Conservation (phyloP, 2,329 filamentous ascomycete species). For the Mariannaea sp. region DNA sequence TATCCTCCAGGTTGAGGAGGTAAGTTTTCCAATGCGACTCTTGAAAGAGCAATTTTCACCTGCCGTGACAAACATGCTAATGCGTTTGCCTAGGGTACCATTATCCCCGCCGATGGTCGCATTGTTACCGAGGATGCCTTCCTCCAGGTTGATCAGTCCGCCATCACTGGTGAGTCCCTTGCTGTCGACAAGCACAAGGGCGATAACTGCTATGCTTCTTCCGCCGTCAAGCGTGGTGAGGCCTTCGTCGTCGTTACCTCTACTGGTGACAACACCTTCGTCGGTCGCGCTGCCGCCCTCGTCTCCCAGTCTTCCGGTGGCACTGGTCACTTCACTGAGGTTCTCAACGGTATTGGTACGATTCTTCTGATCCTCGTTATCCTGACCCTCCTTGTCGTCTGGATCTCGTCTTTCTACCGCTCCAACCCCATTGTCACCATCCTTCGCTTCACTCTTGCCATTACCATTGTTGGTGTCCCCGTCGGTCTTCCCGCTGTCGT, state of each 20-base stretch:
- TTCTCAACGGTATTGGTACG: slow-evolving; percentile 84
- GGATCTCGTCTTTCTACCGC: slow-evolving; percentile 87
- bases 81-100: slow-evolving; percentile 75
- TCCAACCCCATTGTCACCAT: slow-evolving; percentile 80
- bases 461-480: slow-evolving; percentile 89
- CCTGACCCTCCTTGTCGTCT: slow-evolving; percentile 79
- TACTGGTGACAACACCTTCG: slow-evolving; percentile 88
- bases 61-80: no score
- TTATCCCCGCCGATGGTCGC: slow-evolving; percentile 86
- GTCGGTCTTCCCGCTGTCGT: slow-evolving; percentile 93
- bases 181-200: slow-evolving; percentile 86
- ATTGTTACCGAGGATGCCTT: slow-evolving; percentile 84
- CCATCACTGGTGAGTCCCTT: slow-evolving; percentile 89
- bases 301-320: slow-evolving; percentile 77
- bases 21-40: slow-evolving; percentile 13
- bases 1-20: slow-evolving; percentile 84
- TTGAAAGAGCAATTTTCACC: background rate
- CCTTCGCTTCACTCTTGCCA: slow-evolving; percentile 82
- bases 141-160: slow-evolving; percentile 89
- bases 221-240: slow-evolving; percentile 88
- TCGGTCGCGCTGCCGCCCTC: slow-evolving; percentile 84
- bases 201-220: slow-evolving; percentile 83
- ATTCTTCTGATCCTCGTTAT: slow-evolving; percentile 80
- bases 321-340: slow-evolving; percentile 87
- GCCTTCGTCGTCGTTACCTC: slow-evolving; percentile 81